Percentiles rank a stretch among this genome's conserved stretches.
These are phyloP conservation scores for Nicotiana otophora DNA, from an alignment of 257 asterid species.

Conservation along the genomic window DNA sequence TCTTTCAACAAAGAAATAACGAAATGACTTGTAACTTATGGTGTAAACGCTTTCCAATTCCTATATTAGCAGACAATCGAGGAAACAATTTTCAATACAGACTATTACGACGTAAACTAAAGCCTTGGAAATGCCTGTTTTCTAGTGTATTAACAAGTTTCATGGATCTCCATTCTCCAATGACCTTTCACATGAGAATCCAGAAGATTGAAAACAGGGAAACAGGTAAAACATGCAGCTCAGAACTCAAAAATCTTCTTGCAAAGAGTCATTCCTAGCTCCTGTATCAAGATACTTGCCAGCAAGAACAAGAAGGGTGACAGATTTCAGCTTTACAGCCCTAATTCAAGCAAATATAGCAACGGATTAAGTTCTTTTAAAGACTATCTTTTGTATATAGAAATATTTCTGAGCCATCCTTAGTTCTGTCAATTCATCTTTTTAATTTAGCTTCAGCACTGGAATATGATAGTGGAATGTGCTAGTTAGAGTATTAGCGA, in stretches of 20 bases:
- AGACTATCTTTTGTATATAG: background rate
- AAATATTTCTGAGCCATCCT: background rate
- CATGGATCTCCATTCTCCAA: background rate
- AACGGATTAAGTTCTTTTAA: background rate
- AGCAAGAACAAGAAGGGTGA: background rate
- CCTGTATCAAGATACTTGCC: constrained; percentile 2
- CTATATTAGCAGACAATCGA: background rate
- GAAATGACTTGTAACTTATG: background rate
- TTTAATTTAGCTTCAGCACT: background rate
- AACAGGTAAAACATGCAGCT: background rate
- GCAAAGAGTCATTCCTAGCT: background rate
- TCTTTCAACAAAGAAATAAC: background rate
- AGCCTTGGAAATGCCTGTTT: background rate
- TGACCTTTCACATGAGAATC: background rate
- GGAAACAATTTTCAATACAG: background rate
- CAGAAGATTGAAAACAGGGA: background rate
- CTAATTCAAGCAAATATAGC: background rate
- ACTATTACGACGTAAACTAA: background rate
- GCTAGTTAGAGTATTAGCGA: background rate
- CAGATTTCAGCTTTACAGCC: background rate
- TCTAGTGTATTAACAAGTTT: background rate
- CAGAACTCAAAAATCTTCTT: background rate
- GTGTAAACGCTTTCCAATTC: background rate
- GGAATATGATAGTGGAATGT: background rate
- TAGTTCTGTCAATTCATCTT: background rate